Conservation (phyloP, 1,284 basidiomycete species). For the Gymnopus androsaceus region DNA sequence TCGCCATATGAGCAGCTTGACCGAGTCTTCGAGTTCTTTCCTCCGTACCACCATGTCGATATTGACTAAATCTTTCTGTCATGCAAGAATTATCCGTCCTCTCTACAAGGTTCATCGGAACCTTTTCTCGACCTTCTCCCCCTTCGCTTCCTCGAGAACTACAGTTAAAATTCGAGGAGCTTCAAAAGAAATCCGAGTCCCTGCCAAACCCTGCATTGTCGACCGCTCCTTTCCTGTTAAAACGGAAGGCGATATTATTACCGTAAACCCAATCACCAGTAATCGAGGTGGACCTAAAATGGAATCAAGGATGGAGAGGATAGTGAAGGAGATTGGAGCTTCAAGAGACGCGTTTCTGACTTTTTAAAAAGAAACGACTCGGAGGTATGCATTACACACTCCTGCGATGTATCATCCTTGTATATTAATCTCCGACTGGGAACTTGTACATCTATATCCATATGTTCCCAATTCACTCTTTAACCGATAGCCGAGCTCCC, state of each 20-base stretch:
- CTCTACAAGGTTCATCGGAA: constrained; percentile 15
- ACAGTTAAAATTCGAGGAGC: constrained; percentile 77
- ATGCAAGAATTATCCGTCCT: background rate
- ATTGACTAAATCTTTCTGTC: background rate
- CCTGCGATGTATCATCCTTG: no score
- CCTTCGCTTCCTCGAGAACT: constrained; percentile 68
- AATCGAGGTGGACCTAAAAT: constrained; percentile 77
- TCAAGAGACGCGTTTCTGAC: constrained; percentile 80
- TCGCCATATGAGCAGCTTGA: constrained; percentile 91
- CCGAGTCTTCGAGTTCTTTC: no score
- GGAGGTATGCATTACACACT: background rate
- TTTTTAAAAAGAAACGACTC: constrained; percentile 45
- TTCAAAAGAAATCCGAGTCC: constrained; percentile 60
- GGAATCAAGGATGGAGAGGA: constrained; percentile 66
- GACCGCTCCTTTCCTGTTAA: constrained; percentile 30
- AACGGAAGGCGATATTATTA: constrained; percentile 58
- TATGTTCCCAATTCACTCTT: no score
- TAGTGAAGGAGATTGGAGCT: constrained; percentile 78
- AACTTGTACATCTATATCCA: background rate
- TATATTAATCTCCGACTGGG: no score
- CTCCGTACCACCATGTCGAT: background rate
- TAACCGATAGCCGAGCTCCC: no score
- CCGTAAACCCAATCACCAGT: constrained; percentile 70
- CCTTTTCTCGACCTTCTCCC: constrained; percentile 60
- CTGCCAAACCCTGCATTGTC: constrained; percentile 37